Conservation (phyloP, 2,329 filamentous ascomycete genomes). For the Lachnellula arida region DNA sequence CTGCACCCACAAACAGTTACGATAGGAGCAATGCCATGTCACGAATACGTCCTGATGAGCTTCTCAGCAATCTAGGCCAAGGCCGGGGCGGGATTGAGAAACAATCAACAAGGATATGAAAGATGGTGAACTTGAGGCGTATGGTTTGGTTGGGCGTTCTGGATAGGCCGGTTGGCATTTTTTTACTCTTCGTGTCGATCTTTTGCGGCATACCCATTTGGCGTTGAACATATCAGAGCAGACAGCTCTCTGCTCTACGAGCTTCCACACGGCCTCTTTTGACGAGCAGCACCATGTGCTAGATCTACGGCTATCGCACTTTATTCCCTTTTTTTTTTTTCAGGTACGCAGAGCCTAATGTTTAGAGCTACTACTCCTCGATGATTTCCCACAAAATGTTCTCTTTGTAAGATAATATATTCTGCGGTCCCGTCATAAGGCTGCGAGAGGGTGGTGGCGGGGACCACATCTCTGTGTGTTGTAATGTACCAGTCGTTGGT, state of each 20-base stretch:
- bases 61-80: conserved; percentile 31
- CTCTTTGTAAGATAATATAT: conserved; percentile 28
- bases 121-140: conserved; percentile 22
- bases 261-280: conserved; percentile 19
- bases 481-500: conserved; percentile 12
- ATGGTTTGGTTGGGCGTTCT: conserved; percentile 28
- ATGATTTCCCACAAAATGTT: conserved; percentile 20
- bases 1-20: conserved; percentile 65
- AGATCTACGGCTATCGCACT: conserved; percentile 16
- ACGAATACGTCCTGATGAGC: conserved; percentile 56
- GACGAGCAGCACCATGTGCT: conserved; percentile 16
- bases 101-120: conserved; percentile 29
- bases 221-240: conserved; percentile 20
- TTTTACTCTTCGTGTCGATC: conserved; percentile 22
- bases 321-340: conserved; percentile 16
- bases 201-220: conserved; percentile 25
- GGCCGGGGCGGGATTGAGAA: conserved; percentile 26
- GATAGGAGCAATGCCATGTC: conserved; percentile 55
- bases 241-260: conserved; percentile 10
- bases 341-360: conserved; percentile 24
- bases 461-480: conserved; percentile 13
- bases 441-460: conserved; percentile 9
- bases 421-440: conserved; percentile 23
- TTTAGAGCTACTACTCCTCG: conserved; percentile 25
- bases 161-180: conserved; percentile 25